Percentiles rank a stretch among this genome's conserved stretches.
Evolutionary conservation across 1,284 basidiomycete species (phyloP).

Genomic region (Ustilago loliicola): DNA sequence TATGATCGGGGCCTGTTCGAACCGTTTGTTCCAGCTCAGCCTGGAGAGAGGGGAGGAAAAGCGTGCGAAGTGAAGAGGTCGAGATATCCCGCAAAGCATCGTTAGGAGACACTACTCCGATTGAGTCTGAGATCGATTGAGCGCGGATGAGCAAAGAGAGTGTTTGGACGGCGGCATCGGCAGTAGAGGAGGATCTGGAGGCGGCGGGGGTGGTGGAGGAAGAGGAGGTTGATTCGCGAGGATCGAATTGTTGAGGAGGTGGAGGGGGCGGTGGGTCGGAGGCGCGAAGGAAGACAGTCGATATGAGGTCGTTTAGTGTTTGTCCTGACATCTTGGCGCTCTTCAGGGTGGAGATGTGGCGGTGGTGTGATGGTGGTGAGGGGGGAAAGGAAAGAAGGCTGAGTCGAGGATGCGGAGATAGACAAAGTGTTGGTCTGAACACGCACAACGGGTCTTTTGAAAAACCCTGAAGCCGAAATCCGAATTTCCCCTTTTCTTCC

Average conservation of each 20-base stretch:
- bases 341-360: no score
- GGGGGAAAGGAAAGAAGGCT: conserved; percentile 6
- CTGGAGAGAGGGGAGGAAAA: conserved; percentile 57
- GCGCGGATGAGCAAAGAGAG: conserved; percentile 35
- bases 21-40: conserved; percentile 39
- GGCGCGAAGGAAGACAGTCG: conserved; percentile 33
- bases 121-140: conserved; percentile 50
- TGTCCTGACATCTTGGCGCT: conserved; percentile 29
- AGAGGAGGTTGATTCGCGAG: conserved; percentile 20
- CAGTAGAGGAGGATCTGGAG: no score
- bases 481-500: not conserved
- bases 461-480: not conserved
- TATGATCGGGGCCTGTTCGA: conserved; percentile 19
- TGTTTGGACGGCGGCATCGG: conserved; percentile 29
- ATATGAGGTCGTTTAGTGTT: conserved; percentile 43
- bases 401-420: conserved; percentile 7
- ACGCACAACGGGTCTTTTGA: conserved; percentile 1
- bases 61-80: conserved; percentile 58
- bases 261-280: conserved; percentile 42
- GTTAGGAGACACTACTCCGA: conserved; percentile 54
- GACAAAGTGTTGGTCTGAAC: conserved; percentile 32
- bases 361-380: not conserved
- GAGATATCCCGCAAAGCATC: conserved; percentile 58
- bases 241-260: conserved; percentile 26
- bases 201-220: conserved; percentile 10